A percentile compares a stretch with the other conserved stretches of the same genome.
These are phyloP conservation scores for Trichosporon sp. DNA, from an alignment of 1,284 basidiomycete species.

Conservation along the genomic window DNA sequence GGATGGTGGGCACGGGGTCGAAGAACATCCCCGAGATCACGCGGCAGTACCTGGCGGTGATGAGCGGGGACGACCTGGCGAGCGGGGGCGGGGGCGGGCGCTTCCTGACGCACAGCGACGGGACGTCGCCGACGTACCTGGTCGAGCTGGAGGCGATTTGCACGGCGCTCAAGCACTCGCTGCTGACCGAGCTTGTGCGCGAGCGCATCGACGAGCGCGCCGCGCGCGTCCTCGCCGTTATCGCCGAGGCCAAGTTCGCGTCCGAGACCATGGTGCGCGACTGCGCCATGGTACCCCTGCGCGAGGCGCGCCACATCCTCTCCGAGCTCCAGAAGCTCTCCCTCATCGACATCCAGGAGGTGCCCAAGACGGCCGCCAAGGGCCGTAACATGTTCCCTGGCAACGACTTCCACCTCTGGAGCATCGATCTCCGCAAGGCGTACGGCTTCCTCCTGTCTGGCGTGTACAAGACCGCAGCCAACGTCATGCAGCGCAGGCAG, in stretches of 20 bases:
- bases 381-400: slow-evolving; percentile 55
- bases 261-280: slow-evolving; percentile 96
- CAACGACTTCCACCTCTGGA: slow-evolving; percentile 62
- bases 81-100: slow-evolving; percentile 28
- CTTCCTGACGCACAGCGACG: slow-evolving; percentile 60
- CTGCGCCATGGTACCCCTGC: slow-evolving; percentile 82
- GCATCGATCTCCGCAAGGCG: slow-evolving; percentile 76
- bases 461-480: slow-evolving; percentile 82
- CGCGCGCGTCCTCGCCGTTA: slow-evolving; percentile 73
- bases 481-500: slow-evolving; percentile 66
- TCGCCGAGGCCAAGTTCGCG: slow-evolving; percentile 87
- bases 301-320: slow-evolving; percentile 77
- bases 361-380: slow-evolving; percentile 79
- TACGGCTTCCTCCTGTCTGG: slow-evolving; percentile 68
- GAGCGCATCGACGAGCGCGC: slow-evolving; percentile 82
- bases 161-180: slow-evolving; percentile 63
- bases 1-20: slow-evolving; percentile 27
- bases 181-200: slow-evolving; percentile 74
- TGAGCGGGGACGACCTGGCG: slow-evolving; percentile 39
- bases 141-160: slow-evolving; percentile 77
- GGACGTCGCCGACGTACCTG: slow-evolving; percentile 57
- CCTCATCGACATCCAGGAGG: slow-evolving; percentile 82
- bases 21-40: slow-evolving; percentile 33
- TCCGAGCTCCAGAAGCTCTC: slow-evolving; percentile 72
- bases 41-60: slow-evolving; percentile 33